Conservation (phyloP, 2,329 filamentous ascomycete species). For the Apiospora pterosperma region DNA sequence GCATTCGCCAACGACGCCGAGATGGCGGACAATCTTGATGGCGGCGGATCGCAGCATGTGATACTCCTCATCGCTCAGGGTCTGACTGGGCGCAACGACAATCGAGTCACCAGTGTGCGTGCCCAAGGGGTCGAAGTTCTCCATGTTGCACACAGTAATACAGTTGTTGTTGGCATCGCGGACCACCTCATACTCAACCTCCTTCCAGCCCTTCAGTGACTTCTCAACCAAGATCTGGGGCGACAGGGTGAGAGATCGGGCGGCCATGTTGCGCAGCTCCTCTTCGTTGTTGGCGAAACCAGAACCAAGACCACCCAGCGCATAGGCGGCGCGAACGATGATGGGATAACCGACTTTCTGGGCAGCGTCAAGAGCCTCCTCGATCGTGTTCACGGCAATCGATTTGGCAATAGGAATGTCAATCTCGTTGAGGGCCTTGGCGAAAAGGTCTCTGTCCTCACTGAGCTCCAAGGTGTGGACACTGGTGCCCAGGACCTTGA, state of each 20-base stretch:
- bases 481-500: constrained; percentile 93
- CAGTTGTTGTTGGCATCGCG: constrained; percentile 98
- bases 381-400: constrained; percentile 85
- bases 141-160: constrained; percentile 98
- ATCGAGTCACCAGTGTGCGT: constrained; percentile 99
- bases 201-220: constrained; percentile 98
- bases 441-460: constrained; percentile 94
- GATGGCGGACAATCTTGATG: constrained; percentile 96
- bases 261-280: constrained; percentile 90
- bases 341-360: constrained; percentile 90
- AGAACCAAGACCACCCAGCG: constrained; percentile 91
- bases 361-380: constrained; percentile 87
- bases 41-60: constrained; percentile 98
- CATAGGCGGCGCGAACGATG: constrained; percentile 95
- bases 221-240: constrained; percentile 98
- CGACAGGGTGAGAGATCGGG: constrained; percentile 86
- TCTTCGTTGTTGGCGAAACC: constrained; percentile 94
- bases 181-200: constrained; percentile 97
- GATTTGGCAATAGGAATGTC: constrained; percentile 96
- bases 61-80: constrained; percentile 96
- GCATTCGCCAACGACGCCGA: constrained; percentile 96
- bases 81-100: constrained; percentile 95
- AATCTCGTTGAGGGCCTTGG: constrained; percentile 94
- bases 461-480: constrained; percentile 91
- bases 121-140: constrained; percentile 96